Conservation (phyloP, 2,329 filamentous ascomycete genomes). For the Penicillium sp. region DNA sequence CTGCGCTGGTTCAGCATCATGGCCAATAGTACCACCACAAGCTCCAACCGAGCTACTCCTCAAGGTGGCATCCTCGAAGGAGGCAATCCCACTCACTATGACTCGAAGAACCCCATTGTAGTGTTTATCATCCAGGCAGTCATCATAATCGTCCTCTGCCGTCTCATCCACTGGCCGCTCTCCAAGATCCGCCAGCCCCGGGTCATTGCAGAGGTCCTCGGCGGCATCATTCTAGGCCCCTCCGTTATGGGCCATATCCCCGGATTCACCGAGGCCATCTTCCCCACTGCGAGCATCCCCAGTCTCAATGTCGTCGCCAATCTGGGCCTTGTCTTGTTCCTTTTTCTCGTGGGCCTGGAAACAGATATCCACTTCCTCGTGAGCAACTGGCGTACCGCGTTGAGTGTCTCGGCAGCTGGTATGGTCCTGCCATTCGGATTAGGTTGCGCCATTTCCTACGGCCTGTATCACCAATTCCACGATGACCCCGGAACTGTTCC, state of each 20-base stretch:
- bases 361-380: conserved; percentile 78
- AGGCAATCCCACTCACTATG: conserved; percentile 69
- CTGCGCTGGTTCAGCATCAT: conserved; percentile 17
- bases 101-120: conserved; percentile 72
- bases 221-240: conserved; percentile 82
- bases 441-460: conserved; percentile 79
- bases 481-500: conserved; percentile 59
- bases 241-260: conserved; percentile 88
- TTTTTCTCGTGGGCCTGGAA: conserved; percentile 87
- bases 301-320: conserved; percentile 79
- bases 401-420: conserved; percentile 76
- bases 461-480: conserved; percentile 75
- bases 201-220: conserved; percentile 83
- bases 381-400: conserved; percentile 78
- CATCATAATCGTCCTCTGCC: conserved; percentile 77
- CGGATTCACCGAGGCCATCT: conserved; percentile 75
- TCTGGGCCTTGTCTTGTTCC: conserved; percentile 78
- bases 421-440: conserved; percentile 84
- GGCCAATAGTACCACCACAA: conserved; percentile 23
- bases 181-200: conserved; percentile 77
- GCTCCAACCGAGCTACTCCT: conserved; percentile 38
- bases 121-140: conserved; percentile 77
- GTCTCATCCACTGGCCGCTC: conserved; percentile 75
- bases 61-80: conserved; percentile 75
- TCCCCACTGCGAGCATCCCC: conserved; percentile 74